Evolutionary conservation across 495 filamentous ascomycete genomes (phyloP).

Genomic region (Chaetomium tenue): DNA sequence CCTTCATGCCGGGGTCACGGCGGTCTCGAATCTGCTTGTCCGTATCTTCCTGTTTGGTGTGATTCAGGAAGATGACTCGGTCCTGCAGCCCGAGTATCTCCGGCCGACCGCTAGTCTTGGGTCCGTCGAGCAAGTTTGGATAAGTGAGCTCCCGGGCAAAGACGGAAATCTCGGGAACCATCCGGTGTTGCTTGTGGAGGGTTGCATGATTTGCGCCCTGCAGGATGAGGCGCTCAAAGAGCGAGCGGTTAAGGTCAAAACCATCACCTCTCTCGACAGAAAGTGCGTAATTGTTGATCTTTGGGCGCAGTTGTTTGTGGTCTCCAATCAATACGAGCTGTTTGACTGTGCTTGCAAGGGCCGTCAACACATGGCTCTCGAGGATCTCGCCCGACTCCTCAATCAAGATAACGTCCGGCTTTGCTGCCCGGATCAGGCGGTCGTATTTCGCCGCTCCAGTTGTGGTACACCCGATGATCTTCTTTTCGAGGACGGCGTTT

Average conservation of each 20-base stretch:
- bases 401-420: conserved; percentile 59
- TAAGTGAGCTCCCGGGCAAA: conserved; percentile 63
- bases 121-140: conserved; percentile 59
- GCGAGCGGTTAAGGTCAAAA: conserved; percentile 66
- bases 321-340: conserved; percentile 76
- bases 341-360: conserved; percentile 57
- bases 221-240: conserved; percentile 69
- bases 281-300: conserved; percentile 62
- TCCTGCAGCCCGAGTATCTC: conserved; percentile 58
- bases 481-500: conserved; percentile 51
- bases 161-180: conserved; percentile 66
- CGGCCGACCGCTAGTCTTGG: conserved; percentile 51
- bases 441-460: conserved; percentile 67
- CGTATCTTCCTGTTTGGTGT: conserved; percentile 53
- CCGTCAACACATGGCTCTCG: conserved; percentile 66
- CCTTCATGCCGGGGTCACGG: conserved; percentile 48
- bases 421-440: conserved; percentile 50
- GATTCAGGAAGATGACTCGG: conserved; percentile 66
- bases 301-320: conserved; percentile 73
- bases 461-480: conserved; percentile 73
- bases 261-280: conserved; percentile 65
- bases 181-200: conserved; percentile 64
- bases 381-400: conserved; percentile 82
- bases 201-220: conserved; percentile 55
- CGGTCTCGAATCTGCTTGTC: conserved; percentile 48